A percentile compares a stretch with the other conserved stretches of the same genome.
These are phyloP conservation scores for Pseudogymnoascus sp. DNA, from an alignment of 2,329 filamentous ascomycete species.

Conservation along the genomic window DNA sequence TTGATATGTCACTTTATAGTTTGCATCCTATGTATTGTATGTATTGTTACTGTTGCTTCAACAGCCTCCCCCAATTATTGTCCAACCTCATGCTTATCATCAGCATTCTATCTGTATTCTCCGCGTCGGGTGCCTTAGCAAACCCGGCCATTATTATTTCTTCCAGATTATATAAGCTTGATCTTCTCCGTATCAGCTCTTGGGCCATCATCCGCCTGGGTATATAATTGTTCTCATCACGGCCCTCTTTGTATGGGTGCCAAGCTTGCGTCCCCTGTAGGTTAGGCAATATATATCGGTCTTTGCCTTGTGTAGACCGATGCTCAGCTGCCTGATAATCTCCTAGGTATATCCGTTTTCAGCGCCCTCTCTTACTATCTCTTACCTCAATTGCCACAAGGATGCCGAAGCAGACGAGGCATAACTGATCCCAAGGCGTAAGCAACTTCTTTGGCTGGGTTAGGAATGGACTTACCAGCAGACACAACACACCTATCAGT, in stretches of 20 bases:
- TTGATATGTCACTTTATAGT: background rate
- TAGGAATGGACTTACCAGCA: slow-evolving; percentile 36
- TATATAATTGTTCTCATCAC: background rate
- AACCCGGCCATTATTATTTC: background rate
- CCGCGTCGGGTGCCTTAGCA: background rate
- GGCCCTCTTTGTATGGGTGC: background rate
- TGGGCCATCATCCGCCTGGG: background rate
- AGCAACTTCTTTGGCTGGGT: background rate
- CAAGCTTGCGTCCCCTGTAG: background rate
- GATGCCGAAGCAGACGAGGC: slow-evolving; percentile 22
- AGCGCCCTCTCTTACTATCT: background rate
- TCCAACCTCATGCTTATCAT: background rate
- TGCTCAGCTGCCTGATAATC: background rate
- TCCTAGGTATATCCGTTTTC: background rate
- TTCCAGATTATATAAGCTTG: background rate
- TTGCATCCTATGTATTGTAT: background rate
- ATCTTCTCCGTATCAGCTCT: background rate
- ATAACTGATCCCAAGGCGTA: slow-evolving; percentile 8
- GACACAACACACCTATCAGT: slow-evolving; percentile 36
- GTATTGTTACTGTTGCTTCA: background rate
- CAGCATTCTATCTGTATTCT: background rate
- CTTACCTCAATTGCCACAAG: slow-evolving; percentile 20
- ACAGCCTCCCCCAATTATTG: background rate
- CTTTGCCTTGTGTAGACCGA: background rate
- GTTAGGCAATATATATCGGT: background rate